Base-by-base conservation (phyloP, 768 basidiomycete genomes). In the Agrocybe praecox region DNA sequence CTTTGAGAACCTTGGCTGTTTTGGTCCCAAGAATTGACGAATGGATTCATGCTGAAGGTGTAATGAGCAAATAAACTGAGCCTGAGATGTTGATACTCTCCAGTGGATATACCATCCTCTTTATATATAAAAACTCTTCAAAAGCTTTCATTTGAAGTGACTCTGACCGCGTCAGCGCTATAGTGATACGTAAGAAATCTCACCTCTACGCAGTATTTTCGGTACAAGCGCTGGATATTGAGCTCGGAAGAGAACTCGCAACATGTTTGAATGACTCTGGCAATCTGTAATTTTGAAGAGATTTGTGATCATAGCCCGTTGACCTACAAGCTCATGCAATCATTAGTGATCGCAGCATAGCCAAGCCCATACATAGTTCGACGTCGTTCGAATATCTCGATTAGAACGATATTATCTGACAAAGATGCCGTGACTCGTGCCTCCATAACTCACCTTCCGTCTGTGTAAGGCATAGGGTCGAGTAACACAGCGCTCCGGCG, bases 1-100 rank as follows among this genome's bases (percentile, higher is more conserved):
- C 40, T n/a, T 47, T 18, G 40, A 36, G 24, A 36, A 53, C 17
- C 51, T 11, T 21, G 24, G 29, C 19, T 34, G 44, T 22, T 60
- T 42, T 60, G 55, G 40, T 32, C 55, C 59, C 59, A 60, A 19
- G 55, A 55, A 12, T 52, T 22, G 24, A 55, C 46, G 48, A 60
- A 60, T 26, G 59, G 59, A 29, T 60, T 60, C 23, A 52, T 40
- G 36, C n/a, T 40, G 36, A 40, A n/a, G 36, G 12, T 6, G 36
- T 40, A 12, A n/a, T 40, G 12, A 40, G 14, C 12, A 12, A 40
- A n/a, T 40, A 40, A 40, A 40, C 4, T 29, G 26, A 9, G 4
- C 9, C 26, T 29, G 26, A 29, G 26, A 9, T 29, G 26, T 5
- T 29, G 26, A 40, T 15, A 14, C 36, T 40, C 36, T 40, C 36